Evolutionary conservation across 768 basidiomycete species (phyloP), one percentile per base, ranked within the genome.

Genomic region (Hygrophorus russula): DNA sequence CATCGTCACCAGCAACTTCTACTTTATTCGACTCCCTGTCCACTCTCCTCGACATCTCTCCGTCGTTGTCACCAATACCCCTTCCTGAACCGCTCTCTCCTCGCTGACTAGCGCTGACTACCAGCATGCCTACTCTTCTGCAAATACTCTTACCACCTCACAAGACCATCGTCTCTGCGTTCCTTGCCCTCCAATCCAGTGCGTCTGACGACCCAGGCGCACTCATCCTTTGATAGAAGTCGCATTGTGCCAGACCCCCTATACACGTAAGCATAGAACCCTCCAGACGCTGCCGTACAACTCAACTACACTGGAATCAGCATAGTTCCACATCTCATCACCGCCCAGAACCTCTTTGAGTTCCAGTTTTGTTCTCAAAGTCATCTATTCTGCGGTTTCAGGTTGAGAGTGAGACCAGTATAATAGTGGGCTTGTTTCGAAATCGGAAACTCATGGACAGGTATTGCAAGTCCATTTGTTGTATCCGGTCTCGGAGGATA

Each of bases 401-500:
- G 20, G 15, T 5, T 5, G 13, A 20, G 29, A 20, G 30, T 12
- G 12, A 42, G 27, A 39, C 33, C 42, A 34, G 24, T 30, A 10
- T 2, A 9, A 2, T 10, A 12, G n/a, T 67, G 24, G 2, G 82
- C 88, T 65, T 87, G 86, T 56, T 90, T 85, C 2, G 77, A 74
- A 53, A 94, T 89, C 0, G 88, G 86, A 57, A 93, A 97, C 55
- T 97, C 89, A 58, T 2, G 96, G 82, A 58, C 96, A 98, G 1
- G 84, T 80, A 52, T 87, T 86, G 58, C 92, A 97, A 0, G 82
- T 81, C 84, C 89, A 94, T 68, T 90, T 91, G 66, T 94, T 86
- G 59, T 79, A 80, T 1, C 84, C 82, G 0, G 80, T 80, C 47
- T 85, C 82, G 5, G 75, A 67, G 4, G 82, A 85, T 39, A 89